Conservation (phyloP, 371 early-diverging fungal species). For the Vittaforma corneae region DNA sequence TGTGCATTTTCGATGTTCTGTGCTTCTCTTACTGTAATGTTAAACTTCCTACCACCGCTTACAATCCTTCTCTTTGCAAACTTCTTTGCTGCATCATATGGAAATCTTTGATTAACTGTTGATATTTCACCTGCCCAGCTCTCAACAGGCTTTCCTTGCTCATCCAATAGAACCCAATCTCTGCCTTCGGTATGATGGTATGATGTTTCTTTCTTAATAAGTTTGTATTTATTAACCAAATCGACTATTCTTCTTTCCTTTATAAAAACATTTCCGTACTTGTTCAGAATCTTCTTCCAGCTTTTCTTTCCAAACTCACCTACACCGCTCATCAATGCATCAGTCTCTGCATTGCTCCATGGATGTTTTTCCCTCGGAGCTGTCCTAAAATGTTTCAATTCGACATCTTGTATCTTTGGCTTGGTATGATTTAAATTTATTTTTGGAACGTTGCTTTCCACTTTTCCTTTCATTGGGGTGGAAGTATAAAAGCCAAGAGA, state of each 20-base stretch:
- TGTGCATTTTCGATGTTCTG: not conserved
- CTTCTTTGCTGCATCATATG: slow-evolving; percentile 33
- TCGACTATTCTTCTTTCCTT: slow-evolving; percentile 20
- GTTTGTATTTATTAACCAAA: slow-evolving; percentile 33
- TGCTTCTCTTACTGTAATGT: not conserved
- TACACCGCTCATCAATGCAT: slow-evolving; percentile 26
- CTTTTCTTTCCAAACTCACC: slow-evolving; percentile 24
- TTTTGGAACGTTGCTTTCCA: no score
- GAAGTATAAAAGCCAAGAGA: no score
- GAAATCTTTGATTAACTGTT: slow-evolving; percentile 16
- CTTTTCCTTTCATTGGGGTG: no score
- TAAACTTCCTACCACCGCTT: not conserved
- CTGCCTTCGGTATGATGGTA: slow-evolving; percentile 10
- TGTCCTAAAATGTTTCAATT: no score
- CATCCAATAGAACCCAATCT: slow-evolving; percentile 17
- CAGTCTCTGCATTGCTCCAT: slow-evolving; percentile 35
- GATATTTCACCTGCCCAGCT: slow-evolving; percentile 8
- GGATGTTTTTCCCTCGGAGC: no score
- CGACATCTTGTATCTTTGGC: no score
- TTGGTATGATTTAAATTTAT: no score
- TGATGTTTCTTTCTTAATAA: slow-evolving; percentile 24
- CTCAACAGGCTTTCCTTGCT: slow-evolving; percentile 8
- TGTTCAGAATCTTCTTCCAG: slow-evolving; percentile 31
- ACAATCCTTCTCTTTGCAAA: slow-evolving; percentile 5
- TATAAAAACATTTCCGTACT: slow-evolving; percentile 23